These are phyloP conservation scores for Ceratobasidium sp. DNA, from an alignment of 1,284 basidiomycete species.

Conservation along the genomic window DNA sequence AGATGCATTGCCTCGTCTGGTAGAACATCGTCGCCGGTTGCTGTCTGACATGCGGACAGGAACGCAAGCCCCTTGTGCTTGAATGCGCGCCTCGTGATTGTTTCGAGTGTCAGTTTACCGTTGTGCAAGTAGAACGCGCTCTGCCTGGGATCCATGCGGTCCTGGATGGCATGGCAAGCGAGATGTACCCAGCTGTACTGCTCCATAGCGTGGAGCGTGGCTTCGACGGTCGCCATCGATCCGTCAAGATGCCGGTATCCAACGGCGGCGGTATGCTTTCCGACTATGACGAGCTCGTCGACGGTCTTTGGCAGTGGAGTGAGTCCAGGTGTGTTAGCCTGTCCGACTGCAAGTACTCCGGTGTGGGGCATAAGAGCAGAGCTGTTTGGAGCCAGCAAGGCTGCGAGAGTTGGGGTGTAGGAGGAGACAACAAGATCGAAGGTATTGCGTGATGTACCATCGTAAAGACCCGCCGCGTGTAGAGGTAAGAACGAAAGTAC, in stretches of 20 bases:
- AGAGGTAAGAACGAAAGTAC: conserved; percentile 13
- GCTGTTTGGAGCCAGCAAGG: neutral
- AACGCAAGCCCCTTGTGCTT: no score
- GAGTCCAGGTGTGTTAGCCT: neutral
- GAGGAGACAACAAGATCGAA: conserved; percentile 5
- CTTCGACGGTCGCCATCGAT: neutral
- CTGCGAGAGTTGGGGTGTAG: conserved; percentile 3
- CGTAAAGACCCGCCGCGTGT: conserved; percentile 9
- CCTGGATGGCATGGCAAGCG: conserved; percentile 2
- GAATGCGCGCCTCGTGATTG: no score
- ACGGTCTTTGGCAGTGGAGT: neutral
- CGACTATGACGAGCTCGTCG: neutral
- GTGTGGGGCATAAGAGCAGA: no score
- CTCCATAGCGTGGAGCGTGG: neutral
- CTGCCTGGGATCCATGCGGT: neutral
- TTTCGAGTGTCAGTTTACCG: no score
- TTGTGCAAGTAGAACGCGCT: no score
- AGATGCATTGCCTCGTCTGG: conserved; percentile 10
- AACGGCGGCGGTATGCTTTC: no score
- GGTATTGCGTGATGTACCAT: neutral
- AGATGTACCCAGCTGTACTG: conserved; percentile 1
- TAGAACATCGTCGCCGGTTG: neutral
- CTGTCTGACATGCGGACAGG: conserved; percentile 15
- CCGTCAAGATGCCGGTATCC: neutral
- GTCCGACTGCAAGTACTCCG: conserved; percentile 1